These are phyloP conservation scores for Neobulgaria alba DNA, from an alignment of 2,329 filamentous ascomycete genomes.

Conservation along the genomic window DNA sequence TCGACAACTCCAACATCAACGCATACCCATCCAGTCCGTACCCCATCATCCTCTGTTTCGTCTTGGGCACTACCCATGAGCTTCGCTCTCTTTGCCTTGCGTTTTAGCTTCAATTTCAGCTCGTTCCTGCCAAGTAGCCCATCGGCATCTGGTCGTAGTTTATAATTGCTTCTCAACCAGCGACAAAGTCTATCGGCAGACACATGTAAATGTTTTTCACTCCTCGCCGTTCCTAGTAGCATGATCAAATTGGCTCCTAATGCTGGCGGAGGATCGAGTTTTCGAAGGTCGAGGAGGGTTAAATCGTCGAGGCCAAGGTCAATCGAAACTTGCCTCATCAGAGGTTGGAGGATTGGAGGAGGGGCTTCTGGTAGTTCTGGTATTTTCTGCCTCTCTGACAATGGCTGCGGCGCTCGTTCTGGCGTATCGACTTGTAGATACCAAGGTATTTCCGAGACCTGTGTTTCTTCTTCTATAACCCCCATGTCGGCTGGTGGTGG, in stretches of 20 bases:
- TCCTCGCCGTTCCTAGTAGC: slow-evolving; percentile 84
- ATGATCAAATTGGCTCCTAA: slow-evolving; percentile 85
- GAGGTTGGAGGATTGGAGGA: slow-evolving; percentile 60
- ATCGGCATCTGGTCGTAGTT: slow-evolving; percentile 70
- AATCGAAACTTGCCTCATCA: slow-evolving; percentile 72
- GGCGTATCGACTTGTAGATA: slow-evolving; percentile 67
- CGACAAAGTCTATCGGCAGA: slow-evolving; percentile 83
- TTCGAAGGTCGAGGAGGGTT: slow-evolving; percentile 70
- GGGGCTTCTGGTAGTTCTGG: slow-evolving; percentile 50
- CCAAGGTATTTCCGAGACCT: slow-evolving; percentile 54
- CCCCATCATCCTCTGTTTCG: slow-evolving; percentile 67
- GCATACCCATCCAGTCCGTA: slow-evolving; percentile 92
- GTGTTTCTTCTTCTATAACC: slow-evolving; percentile 4
- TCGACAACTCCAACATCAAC: slow-evolving; percentile 74
- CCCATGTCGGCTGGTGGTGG: too few relatives aligned
- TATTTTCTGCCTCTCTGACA: slow-evolving; percentile 46
- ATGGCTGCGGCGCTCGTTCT: slow-evolving; percentile 29
- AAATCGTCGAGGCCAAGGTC: slow-evolving; percentile 83
- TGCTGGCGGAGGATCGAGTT: slow-evolving; percentile 76
- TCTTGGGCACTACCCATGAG: slow-evolving; percentile 63
- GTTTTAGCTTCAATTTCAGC: slow-evolving; percentile 74
- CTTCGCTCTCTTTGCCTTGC: slow-evolving; percentile 74
- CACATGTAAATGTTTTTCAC: slow-evolving; percentile 87
- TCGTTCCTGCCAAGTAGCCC: slow-evolving; percentile 85
- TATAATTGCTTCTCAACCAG: slow-evolving; percentile 68